Evolutionary conservation across 202 grass and related monocot species (phyloP), one percentile per base, ranked within the genome.

Genomic region (Brachypodium distachyon): DNA sequence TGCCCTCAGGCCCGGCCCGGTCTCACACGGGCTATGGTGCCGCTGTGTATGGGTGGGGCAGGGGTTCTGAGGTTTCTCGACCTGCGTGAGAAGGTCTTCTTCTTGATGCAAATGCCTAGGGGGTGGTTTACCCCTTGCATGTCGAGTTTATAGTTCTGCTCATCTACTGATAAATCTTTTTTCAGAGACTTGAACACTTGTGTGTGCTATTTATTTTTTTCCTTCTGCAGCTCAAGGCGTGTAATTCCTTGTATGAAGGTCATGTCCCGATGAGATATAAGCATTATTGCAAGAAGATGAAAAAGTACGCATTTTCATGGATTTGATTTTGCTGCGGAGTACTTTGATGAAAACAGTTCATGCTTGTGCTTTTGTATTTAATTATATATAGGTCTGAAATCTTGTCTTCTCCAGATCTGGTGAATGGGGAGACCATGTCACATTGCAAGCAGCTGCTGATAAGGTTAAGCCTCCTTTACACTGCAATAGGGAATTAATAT

Each of bases 241-340:
- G 81, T 31, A 86, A 84, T 6, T 72, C 91, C 48, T 85, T 83
- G 26, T 99, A 99, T 53, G 96, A 99, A 90, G 92, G 96, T 34
- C 90, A 99, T 37, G 89, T 99, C 63, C 96, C 96, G 56, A 99
- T 99, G 96, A 95, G 87, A 75, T 99, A 99, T 74, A 99, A 99
- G 80, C 80, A 83, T 2, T 99, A 99, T 66, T 91, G 81, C 77
- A 96, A 96, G 73, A 99, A 99, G 88, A 99, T 99, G 96, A 84
- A 89, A 79, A 99, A 89, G 96, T 99, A 99, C 43, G 88, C 57
- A 39, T 59, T 37, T 73, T 65, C 7, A 19, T 68, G 63, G 36
- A 18, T 9, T 78, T 78, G 29, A 50, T 37, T 83, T 93, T 48
- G 17, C 31, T 62, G 39, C 0, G 0, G 57, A 36, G 41, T 76